A percentile compares a stretch with the other conserved stretches of the same genome.
phyloP scores from a whole-genome alignment of 371 early-diverging fungal genomes.

The Mucor lusitanicus region DNA sequence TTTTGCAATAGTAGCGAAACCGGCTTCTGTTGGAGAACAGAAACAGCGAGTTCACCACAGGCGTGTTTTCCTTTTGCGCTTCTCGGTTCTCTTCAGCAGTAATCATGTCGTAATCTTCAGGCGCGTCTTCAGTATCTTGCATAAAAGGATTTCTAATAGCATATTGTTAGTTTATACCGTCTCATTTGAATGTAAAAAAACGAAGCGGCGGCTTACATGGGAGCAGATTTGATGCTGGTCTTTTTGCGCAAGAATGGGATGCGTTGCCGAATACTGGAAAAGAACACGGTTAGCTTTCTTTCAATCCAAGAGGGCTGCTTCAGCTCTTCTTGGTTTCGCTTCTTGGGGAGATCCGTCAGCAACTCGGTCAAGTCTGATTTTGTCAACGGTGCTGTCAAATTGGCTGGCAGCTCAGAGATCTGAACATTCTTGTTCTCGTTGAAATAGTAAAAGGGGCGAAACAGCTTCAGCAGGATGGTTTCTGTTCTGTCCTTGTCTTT shows the following conservation, averaged over 20 bases:
- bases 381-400: slow-evolving; percentile 45
- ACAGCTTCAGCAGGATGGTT: slow-evolving; percentile 34
- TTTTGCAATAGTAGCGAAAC: slow-evolving; percentile 42
- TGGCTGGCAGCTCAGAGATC: slow-evolving; percentile 43
- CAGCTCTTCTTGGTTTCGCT: not conserved
- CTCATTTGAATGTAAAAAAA: not conserved
- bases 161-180: not conserved
- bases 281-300: slow-evolving; percentile 4
- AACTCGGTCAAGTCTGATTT: slow-evolving; percentile 33
- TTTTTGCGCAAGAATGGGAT: slow-evolving; percentile 16
- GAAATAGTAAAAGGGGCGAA: slow-evolving; percentile 31
- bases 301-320: slow-evolving; percentile 17
- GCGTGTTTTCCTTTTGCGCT: slow-evolving; percentile 25
- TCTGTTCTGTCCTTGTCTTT: slow-evolving; percentile 34
- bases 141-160: slow-evolving; percentile 15
- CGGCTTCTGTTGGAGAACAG: slow-evolving; percentile 39
- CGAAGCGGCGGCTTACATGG: slow-evolving; percentile 15
- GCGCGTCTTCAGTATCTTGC: slow-evolving; percentile 21
- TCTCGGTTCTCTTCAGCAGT: slow-evolving; percentile 49
- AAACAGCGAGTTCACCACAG: slow-evolving; percentile 31
- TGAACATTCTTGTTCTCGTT: slow-evolving; percentile 43
- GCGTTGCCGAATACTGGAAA: slow-evolving; percentile 3
- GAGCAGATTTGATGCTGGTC: slow-evolving; percentile 10
- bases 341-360: slow-evolving; percentile 17
- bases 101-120: slow-evolving; percentile 44